Percentiles rank a stretch among this genome's conserved stretches.
phyloP scores from a whole-genome alignment of 345 rosid genomes.

The Eucalyptus sp. region DNA sequence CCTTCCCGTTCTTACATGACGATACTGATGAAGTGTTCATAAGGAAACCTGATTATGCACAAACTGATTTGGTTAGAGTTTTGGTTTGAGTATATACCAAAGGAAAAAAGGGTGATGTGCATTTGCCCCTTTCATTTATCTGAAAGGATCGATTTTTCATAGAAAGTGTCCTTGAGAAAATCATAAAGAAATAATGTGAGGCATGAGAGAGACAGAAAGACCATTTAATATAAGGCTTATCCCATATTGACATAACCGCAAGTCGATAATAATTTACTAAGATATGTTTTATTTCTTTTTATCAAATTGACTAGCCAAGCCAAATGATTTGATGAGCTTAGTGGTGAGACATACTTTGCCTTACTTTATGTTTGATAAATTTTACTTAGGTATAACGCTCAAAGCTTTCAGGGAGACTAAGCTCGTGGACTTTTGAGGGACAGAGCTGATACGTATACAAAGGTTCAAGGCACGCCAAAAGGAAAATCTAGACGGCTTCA shows the following conservation, averaged over 20 bases:
- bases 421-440: neutral
- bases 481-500: neutral
- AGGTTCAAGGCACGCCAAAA: neutral
- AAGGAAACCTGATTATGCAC: neutral
- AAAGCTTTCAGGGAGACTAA: neutral
- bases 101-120: neutral
- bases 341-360: neutral
- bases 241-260: accelerated
- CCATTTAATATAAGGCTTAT: neutral
- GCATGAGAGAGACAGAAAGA: neutral
- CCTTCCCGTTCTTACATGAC: neutral
- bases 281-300: neutral
- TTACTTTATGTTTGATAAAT: neutral
- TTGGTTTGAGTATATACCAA: neutral
- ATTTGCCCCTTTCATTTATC: neutral
- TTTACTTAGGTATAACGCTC: neutral
- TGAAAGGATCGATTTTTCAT: neutral
- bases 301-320: neutral
- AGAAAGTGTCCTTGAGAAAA: neutral
- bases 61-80: neutral
- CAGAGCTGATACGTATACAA: neutral
- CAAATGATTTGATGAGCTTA: neutral
- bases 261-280: neutral
- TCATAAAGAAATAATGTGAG: neutral
- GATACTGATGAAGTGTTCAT: neutral